These are phyloP conservation scores for Globisporangium spinosum DNA, from an alignment of 352 stramenopile species.

Conservation along the genomic window DNA sequence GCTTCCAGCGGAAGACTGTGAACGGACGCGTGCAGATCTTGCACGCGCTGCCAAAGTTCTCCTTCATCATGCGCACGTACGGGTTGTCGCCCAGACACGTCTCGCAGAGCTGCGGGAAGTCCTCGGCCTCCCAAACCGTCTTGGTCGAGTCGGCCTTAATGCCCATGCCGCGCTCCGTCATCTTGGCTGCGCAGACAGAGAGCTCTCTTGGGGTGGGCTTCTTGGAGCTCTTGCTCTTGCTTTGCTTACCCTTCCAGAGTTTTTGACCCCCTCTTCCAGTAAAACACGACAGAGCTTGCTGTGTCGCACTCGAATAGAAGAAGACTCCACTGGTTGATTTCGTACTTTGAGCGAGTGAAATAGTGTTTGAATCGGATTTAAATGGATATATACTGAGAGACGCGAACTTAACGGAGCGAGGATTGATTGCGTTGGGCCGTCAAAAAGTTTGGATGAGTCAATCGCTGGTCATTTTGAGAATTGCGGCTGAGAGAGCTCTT, in stretches of 20 bases:
- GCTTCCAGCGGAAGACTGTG: slow-evolving; percentile 98
- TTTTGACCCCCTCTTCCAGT: slow-evolving; percentile 15
- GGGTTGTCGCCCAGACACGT: slow-evolving; percentile 98
- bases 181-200: slow-evolving; percentile 20
- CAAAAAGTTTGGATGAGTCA: neutral
- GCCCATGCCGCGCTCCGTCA: slow-evolving; percentile 81
- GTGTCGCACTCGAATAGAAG: slow-evolving; percentile 2
- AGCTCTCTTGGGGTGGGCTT: neutral
- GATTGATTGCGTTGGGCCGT: slow-evolving; percentile 1
- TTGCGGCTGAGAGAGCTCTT: neutral
- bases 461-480: neutral
- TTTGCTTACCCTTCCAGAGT: neutral
- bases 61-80: slow-evolving; percentile 99
- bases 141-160: slow-evolving; percentile 88
- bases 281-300: neutral
- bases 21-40: slow-evolving; percentile 98
- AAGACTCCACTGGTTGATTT: neutral
- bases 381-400: neutral
- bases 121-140: slow-evolving; percentile 89
- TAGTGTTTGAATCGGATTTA: neutral
- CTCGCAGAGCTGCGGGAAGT: slow-evolving; percentile 98
- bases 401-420: neutral
- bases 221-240: slow-evolving; percentile 8
- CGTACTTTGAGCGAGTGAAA: neutral
- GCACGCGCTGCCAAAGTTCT: slow-evolving; percentile 94